Percentiles rank a stretch among this genome's conserved stretches.
phyloP scores from a whole-genome alignment of 148 eudicot genomes.

The Rhododendron griersonianum region DNA sequence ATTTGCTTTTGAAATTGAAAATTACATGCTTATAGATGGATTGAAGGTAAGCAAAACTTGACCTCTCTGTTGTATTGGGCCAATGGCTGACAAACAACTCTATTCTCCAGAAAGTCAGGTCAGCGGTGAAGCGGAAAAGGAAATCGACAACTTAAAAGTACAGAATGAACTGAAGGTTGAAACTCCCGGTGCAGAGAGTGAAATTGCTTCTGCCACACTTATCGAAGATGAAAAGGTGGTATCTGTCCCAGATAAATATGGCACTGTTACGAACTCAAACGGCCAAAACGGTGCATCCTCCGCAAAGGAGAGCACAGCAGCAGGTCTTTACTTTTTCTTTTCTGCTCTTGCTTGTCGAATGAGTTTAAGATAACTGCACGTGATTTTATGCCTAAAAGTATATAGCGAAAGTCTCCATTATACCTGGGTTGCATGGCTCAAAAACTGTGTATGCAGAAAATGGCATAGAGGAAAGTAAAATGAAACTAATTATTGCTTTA shows the following conservation, averaged over 20 bases:
- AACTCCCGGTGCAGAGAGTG: background rate
- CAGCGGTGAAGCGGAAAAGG: background rate
- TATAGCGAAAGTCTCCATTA: background rate
- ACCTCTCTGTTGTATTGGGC: background rate
- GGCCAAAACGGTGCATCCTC: background rate
- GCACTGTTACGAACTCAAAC: background rate
- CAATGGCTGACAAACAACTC: background rate
- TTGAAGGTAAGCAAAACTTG: constrained; percentile 10
- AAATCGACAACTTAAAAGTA: background rate
- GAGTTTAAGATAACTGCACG: background rate
- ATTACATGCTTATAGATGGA: background rate
- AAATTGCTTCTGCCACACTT: background rate
- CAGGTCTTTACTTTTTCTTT: background rate
- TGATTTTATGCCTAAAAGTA: background rate
- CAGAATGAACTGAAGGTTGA: background rate
- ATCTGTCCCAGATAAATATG: background rate
- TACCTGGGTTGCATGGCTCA: background rate
- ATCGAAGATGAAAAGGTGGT: background rate
- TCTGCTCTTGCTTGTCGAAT: background rate
- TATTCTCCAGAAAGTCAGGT: constrained; percentile 16
- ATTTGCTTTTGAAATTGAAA: background rate
- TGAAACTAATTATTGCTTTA: background rate
- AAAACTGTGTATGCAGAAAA: background rate
- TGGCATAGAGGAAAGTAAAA: background rate
- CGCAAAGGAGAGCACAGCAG: background rate